Percentiles rank a stretch among this genome's conserved stretches.
Evolutionary conservation across 306 rosid species (phyloP).

Genomic region (Medicago ruthenica): DNA sequence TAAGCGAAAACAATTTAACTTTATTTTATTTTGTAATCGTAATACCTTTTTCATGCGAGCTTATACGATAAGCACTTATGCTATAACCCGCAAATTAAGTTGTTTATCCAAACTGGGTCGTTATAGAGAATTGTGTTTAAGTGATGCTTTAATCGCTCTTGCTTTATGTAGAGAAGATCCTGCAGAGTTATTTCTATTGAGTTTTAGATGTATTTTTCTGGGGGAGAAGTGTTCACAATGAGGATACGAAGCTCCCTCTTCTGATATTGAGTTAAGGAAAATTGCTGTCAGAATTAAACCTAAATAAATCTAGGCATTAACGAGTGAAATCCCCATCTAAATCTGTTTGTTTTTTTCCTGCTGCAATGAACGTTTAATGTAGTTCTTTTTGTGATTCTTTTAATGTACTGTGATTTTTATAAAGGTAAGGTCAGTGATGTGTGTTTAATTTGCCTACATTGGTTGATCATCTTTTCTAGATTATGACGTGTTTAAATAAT

Average conservation of each 20-base stretch:
- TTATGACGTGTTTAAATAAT: background rate
- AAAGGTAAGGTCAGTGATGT: background rate
- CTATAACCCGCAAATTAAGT: too few relatives aligned
- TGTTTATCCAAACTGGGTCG: too few relatives aligned
- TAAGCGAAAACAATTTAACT: too few relatives aligned
- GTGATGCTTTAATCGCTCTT: background rate
- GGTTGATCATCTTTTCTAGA: background rate
- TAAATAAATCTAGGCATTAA: slow-evolving; percentile 53
- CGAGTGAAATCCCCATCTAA: slow-evolving; percentile 45
- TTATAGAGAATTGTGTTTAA: too few relatives aligned
- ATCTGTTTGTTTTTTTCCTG: too few relatives aligned
- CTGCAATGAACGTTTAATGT: background rate
- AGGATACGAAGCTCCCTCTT: slow-evolving; percentile 80
- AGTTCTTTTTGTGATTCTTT: background rate
- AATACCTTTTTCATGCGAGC: too few relatives aligned
- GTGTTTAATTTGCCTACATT: background rate
- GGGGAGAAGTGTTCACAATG: slow-evolving; percentile 57
- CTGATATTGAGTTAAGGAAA: slow-evolving; percentile 67
- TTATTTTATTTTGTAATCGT: too few relatives aligned
- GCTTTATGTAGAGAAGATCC: background rate
- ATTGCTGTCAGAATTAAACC: slow-evolving; percentile 86
- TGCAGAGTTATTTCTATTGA: too few relatives aligned
- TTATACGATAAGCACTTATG: too few relatives aligned
- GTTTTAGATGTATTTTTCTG: background rate
- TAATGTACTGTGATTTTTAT: background rate